A percentile compares a stretch with the other conserved stretches of the same genome.
Conservation (phyloP, 305 asterid species). For the Solanum hybrid region DNA sequence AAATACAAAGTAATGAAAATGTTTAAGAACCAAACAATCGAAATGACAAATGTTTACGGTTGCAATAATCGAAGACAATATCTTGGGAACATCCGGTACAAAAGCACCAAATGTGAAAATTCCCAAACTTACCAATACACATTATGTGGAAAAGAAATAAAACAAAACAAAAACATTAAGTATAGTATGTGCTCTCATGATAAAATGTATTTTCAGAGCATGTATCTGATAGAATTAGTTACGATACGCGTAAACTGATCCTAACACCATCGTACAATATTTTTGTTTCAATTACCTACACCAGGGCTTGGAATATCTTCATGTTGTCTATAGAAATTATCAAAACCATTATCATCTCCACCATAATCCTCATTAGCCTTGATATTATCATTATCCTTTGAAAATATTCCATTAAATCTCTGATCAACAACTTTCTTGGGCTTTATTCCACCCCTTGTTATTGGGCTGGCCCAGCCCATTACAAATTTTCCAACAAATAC, state of each 20-base stretch:
- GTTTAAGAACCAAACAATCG: not conserved
- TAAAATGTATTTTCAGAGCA: not conserved
- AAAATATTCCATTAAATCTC: not conserved
- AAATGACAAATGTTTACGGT: not conserved
- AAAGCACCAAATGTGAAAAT: not conserved
- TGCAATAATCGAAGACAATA: not conserved
- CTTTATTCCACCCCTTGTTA: not conserved
- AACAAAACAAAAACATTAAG: not conserved
- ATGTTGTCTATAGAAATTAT: not conserved
- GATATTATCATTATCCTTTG: not conserved
- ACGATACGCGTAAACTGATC: not conserved
- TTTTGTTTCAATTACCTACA: not conserved
- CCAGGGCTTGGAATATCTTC: constrained; percentile 2
- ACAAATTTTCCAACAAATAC: not conserved
- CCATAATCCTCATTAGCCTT: not conserved
- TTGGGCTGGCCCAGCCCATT: not conserved
- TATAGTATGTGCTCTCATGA: not conserved
- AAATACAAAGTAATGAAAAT: not conserved
- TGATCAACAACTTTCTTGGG: not conserved
- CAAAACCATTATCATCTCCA: not conserved
- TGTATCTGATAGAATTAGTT: not conserved
- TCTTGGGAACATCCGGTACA: not conserved
- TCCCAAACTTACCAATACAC: not conserved
- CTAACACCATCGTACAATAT: not conserved
- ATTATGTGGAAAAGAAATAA: not conserved